A percentile compares a stretch with the other conserved stretches of the same genome.
phyloP scores from a whole-genome alignment of 768 basidiomycete genomes.

The Crepidotus variabilis region DNA sequence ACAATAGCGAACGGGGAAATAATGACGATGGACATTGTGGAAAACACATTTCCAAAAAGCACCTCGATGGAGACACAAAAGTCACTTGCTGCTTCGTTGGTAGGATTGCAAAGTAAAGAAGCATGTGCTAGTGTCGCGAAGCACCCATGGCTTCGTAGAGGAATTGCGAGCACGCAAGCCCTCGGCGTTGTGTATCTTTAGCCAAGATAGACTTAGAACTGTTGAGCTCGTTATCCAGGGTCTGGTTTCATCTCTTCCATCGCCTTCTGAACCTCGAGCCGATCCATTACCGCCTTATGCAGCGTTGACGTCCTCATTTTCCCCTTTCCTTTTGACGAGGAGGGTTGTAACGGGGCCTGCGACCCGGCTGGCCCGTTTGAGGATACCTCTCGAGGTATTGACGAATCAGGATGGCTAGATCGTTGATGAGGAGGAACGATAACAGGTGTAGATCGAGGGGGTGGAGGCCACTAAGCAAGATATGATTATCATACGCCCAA shows the following conservation, averaged over 20 bases:
- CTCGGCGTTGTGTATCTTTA: no score
- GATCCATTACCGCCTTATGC: conserved; percentile 72
- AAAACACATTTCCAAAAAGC: no score
- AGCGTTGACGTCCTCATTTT: conserved; percentile 52
- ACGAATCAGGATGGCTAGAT: conserved; percentile 13
- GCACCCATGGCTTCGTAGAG: no score
- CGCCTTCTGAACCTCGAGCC: conserved; percentile 69
- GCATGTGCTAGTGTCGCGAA: no score
- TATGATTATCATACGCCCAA: background rate
- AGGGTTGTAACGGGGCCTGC: conserved; percentile 1
- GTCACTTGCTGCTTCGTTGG: no score
- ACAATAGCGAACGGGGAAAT: no score
- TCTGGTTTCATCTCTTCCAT: conserved; percentile 42
- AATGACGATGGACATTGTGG: no score
- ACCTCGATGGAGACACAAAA: no score
- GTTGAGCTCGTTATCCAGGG: background rate
- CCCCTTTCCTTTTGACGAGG: conserved; percentile 17
- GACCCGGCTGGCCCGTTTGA: background rate
- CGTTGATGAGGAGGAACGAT: conserved; percentile 69
- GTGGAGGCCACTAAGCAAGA: conserved; percentile 72
- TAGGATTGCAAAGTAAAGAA: no score
- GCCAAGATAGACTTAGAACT: no score
- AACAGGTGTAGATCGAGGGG: conserved; percentile 72
- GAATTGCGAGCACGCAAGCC: no score
- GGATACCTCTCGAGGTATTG: background rate